phyloP scores from a whole-genome alignment of 345 rosid species.

The Aquilaria sinensis region DNA sequence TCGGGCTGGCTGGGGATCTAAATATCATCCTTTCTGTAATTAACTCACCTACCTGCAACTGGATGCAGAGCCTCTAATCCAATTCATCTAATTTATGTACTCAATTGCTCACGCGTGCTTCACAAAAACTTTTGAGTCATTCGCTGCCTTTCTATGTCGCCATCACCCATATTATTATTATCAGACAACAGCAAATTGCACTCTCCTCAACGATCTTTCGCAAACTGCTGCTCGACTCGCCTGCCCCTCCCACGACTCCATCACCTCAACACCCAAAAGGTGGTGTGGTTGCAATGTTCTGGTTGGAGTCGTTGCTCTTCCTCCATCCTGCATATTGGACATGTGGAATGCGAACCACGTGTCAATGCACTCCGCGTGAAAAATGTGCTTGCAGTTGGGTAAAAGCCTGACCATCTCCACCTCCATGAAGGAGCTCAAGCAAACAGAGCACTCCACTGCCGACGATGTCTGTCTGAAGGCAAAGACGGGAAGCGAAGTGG shows the following conservation, averaged over 20 bases:
- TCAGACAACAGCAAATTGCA: slow-evolving; percentile 19
- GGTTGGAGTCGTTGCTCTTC: slow-evolving; percentile 55
- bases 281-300: slow-evolving; percentile 38
- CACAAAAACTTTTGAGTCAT: no score
- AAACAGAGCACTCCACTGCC: slow-evolving; percentile 53
- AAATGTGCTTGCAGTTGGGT: slow-evolving; percentile 75
- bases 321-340: slow-evolving; percentile 77
- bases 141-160: slow-evolving; percentile 44
- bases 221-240: slow-evolving; percentile 14
- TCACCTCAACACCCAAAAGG: slow-evolving; percentile 20
- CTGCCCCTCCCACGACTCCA: slow-evolving; percentile 18
- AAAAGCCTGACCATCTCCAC: slow-evolving; percentile 52
- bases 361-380: slow-evolving; percentile 66
- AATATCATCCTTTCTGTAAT: no score
- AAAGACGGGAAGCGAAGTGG: slow-evolving; percentile 50
- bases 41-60: no score
- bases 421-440: slow-evolving; percentile 57
- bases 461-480: slow-evolving; percentile 16
- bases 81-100: no score
- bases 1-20: no score
- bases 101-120: no score
- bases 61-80: no score
- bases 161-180: slow-evolving; percentile 20
- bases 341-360: slow-evolving; percentile 58
- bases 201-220: slow-evolving; percentile 43